Base-by-base conservation (phyloP, 768 basidiomycete genomes). In the Tephrocybe sp. region DNA sequence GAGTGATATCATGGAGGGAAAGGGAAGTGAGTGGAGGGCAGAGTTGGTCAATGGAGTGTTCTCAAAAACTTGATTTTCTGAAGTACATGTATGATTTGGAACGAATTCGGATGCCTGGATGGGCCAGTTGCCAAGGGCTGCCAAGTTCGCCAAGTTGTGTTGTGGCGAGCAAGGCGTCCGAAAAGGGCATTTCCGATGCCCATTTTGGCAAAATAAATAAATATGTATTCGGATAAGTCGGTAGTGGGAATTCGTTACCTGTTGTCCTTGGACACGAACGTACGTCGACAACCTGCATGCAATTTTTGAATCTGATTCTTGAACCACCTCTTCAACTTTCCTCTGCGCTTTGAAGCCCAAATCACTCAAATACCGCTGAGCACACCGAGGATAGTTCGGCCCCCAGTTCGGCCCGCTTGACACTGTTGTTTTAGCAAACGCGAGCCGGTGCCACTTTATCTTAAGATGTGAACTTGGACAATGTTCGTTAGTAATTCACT, bases 1-100 rank as follows among this genome's bases (percentile, higher is more conserved):
- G 2, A 87, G 87, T 51, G 85, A 89, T 59, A 76, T 88, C 1
- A 70, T 70, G 59, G 47, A 57, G 18, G 79, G 77, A 19, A 68
- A 66, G 22, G 83, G 83, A 4, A 84, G 80, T 47, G 58, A 53
- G 8, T 87, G 86, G 86, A 77, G 65, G 55, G 82, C 80, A 30
- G 44, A 54, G 6, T 61, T 88, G 44, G 61, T 52, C 3, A 51
- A 82, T 46, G 78, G 84, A 9, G 70, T 83, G 18, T 71, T 84
- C 48, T 60, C 49, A 18, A 51, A 32, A 9, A 44, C 12, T 12
- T 49, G 18, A 37, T 11, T n/a, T n/a, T n/a, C n/a, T n/a, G n/a
- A n/a, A n/a, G n/a, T n/a, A n/a, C n/a, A n/a, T n/a, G n/a, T n/a
- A n/a, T n/a, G n/a, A n/a, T n/a, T n/a, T n/a, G n/a, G n/a, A n/a